Evolutionary conservation across 768 basidiomycete genomes (phyloP).

Genomic region (Macrocybe gigantea): DNA sequence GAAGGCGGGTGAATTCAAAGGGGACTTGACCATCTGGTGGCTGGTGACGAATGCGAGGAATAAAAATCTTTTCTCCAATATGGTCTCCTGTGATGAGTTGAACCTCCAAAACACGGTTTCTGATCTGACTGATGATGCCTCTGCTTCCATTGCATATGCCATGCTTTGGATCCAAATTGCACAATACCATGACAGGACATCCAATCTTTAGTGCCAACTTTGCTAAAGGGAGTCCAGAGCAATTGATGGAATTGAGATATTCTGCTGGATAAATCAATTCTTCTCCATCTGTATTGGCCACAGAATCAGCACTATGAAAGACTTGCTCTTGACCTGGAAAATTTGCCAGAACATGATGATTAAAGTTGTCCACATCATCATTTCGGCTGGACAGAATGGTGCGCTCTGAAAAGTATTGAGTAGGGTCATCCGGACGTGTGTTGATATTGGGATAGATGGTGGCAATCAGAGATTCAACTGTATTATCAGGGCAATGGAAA

Average conservation of each 20-base stretch:
- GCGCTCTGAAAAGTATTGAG: conserved; percentile 26
- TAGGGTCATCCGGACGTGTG: neutral
- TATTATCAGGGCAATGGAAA: conserved; percentile 6
- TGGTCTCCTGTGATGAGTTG: conserved; percentile 10
- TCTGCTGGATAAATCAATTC: conserved; percentile 27
- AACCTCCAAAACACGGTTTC: conserved; percentile 26
- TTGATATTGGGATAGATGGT: conserved; percentile 13
- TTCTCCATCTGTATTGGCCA: conserved; percentile 12
- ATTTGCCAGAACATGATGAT: conserved; percentile 15
- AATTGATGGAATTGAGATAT: conserved; percentile 30
- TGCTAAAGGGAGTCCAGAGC: conserved; percentile 32
- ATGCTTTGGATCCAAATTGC: conserved; percentile 30
- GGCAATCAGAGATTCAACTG: conserved; percentile 6
- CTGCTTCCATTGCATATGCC: conserved; percentile 36
- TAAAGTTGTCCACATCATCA: conserved; percentile 30
- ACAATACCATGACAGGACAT: conserved; percentile 34
- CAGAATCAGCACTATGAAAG: conserved; percentile 23
- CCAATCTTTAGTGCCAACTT: conserved; percentile 26
- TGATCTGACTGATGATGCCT: conserved; percentile 17
- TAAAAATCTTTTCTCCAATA: neutral
- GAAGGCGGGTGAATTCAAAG: conserved; percentile 24
- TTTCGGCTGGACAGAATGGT: conserved; percentile 31
- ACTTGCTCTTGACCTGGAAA: conserved; percentile 16
- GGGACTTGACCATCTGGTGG: conserved; percentile 15
- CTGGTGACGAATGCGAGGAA: neutral